phyloP scores from a whole-genome alignment of 176 grass and related monocot species.

The Oryza nivara region DNA sequence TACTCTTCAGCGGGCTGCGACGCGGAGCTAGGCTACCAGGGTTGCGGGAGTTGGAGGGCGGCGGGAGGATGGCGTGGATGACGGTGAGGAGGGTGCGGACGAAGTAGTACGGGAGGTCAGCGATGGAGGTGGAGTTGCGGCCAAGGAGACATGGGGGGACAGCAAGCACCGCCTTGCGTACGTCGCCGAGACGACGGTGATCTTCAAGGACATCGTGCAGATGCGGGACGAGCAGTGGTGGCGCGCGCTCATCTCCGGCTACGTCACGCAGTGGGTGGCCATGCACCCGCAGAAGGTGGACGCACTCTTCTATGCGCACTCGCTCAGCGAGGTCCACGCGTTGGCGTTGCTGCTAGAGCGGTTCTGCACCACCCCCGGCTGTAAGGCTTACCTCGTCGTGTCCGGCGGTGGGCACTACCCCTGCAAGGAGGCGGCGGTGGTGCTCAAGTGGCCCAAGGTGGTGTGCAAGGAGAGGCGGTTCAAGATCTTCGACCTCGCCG shows the following conservation, averaged over 20 bases:
- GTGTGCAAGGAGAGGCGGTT: constrained; percentile 94
- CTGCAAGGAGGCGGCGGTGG: constrained; percentile 63
- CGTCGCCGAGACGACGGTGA: constrained; percentile 84
- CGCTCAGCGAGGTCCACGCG: constrained; percentile 64
- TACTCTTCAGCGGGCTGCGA: no score
- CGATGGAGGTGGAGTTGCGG: no score
- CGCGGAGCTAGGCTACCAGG: no score
- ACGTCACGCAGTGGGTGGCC: constrained; percentile 93
- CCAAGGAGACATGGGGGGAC: constrained; percentile 92
- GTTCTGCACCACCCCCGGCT: constrained; percentile 55
- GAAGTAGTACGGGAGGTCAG: no score
- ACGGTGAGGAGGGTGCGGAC: no score
- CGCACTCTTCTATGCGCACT: constrained; percentile 91
- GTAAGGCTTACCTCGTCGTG: constrained; percentile 85
- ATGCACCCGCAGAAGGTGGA: constrained; percentile 97
- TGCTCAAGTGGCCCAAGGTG: constrained; percentile 89
- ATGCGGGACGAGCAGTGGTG: constrained; percentile 98
- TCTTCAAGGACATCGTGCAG: constrained; percentile 94
- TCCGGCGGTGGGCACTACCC: constrained; percentile 74
- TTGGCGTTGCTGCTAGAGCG: constrained; percentile 76
- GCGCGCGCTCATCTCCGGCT: constrained; percentile 82
- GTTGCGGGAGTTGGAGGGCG: no score
- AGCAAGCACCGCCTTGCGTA: constrained; percentile 94
- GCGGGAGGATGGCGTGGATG: no score
- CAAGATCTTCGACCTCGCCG: constrained; percentile 84